Conservation (phyloP, 2,329 filamentous ascomycete genomes). For the Lasiodiplodia sp. region DNA sequence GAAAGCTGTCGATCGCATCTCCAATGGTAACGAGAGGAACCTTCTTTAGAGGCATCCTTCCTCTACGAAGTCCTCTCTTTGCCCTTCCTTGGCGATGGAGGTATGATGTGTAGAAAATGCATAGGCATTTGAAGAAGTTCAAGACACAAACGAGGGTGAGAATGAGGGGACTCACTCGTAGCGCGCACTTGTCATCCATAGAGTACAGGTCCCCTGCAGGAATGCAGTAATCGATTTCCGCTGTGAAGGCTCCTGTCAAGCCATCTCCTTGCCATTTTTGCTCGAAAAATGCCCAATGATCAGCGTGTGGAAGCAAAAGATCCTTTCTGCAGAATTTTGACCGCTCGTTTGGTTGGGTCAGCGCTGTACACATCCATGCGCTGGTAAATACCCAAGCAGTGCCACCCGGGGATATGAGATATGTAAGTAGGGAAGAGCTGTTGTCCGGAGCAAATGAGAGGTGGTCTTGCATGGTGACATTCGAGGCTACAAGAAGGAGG, state of each 20-base stretch:
- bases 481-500: neutral
- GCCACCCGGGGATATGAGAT: neutral
- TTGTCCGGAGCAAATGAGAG: neutral
- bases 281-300: neutral
- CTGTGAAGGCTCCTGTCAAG: neutral
- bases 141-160: neutral
- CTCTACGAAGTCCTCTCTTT: neutral
- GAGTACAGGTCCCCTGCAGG: neutral
- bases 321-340: neutral
- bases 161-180: neutral
- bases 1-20: slow-evolving; percentile 39
- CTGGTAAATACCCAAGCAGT: neutral
- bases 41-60: neutral
- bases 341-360: neutral
- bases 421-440: neutral
- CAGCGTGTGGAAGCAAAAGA: neutral
- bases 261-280: neutral
- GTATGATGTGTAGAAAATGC: slow-evolving; percentile 1
- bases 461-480: neutral
- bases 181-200: neutral
- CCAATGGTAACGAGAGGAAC: slow-evolving; percentile 35
- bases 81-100: neutral
- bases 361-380: slow-evolving; percentile 1
- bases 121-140: neutral
- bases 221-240: neutral